Percentiles rank a stretch among this genome's conserved stretches.
phyloP scores from a whole-genome alignment of 805 yeast species.

The Pichia ethanolica region DNA sequence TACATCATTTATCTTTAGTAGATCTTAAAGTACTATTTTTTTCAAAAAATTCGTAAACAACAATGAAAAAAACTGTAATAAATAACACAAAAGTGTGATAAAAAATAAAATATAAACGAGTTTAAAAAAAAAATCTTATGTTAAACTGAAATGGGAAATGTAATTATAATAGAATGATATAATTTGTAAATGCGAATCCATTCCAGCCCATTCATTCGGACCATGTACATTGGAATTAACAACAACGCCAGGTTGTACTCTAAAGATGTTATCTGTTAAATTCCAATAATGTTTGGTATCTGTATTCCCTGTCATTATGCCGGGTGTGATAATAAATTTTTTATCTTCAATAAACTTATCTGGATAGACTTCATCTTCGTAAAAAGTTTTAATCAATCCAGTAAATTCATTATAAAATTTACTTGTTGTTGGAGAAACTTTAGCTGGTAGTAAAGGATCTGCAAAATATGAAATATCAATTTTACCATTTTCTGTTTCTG shows the following conservation, averaged over 20 bases:
- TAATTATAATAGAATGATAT: conserved; percentile 32
- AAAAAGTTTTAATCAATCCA: conserved; percentile 56
- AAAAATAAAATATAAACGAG: too few relatives aligned
- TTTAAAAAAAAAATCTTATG: neutral
- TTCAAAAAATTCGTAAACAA: too few relatives aligned
- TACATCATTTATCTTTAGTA: too few relatives aligned
- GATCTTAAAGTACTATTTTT: too few relatives aligned
- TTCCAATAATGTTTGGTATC: conserved; percentile 62
- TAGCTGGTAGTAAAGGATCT: conserved; percentile 34
- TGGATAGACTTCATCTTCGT: conserved; percentile 40
- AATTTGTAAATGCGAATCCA: conserved; percentile 53
- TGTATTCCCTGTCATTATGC: conserved; percentile 60
- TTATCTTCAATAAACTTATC: conserved; percentile 15
- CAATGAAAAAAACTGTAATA: too few relatives aligned
- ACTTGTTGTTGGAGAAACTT: conserved; percentile 35
- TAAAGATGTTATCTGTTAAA: conserved; percentile 49
- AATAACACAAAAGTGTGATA: too few relatives aligned
- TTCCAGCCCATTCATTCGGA: conserved; percentile 50
- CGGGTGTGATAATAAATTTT: conserved; percentile 41
- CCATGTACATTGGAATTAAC: conserved; percentile 42
- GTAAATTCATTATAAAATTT: conserved; percentile 48
- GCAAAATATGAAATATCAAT: conserved; percentile 16
- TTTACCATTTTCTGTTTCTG: conserved; percentile 19
- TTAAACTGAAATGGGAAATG: conserved; percentile 8
- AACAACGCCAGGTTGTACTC: conserved; percentile 42